Percentiles rank a stretch among this genome's conserved stretches.
Evolutionary conservation across 768 basidiomycete species (phyloP).

Genomic region (Omphalotus guepiniiformis): DNA sequence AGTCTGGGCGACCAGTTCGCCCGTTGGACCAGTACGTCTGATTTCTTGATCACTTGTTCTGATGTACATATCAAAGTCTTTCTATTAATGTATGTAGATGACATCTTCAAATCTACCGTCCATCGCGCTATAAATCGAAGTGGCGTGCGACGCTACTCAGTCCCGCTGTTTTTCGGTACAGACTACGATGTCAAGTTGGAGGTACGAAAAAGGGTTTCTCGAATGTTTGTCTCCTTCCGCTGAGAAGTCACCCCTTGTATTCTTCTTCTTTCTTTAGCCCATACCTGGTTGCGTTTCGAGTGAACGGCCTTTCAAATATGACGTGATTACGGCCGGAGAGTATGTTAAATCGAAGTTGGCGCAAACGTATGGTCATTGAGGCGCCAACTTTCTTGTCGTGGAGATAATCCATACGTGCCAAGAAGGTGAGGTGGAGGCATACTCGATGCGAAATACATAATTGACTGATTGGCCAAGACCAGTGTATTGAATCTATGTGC

Average conservation of each 20-base stretch:
- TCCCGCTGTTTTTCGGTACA: slow-evolving; percentile 88
- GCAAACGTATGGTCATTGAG: slow-evolving; percentile 47
- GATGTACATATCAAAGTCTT: neutral
- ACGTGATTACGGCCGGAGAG: slow-evolving; percentile 64
- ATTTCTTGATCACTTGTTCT: neutral
- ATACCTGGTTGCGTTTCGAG: slow-evolving; percentile 43
- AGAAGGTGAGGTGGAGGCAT: too few relatives aligned
- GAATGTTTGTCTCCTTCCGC: neutral
- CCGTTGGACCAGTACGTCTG: slow-evolving; percentile 75
- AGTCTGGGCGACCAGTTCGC: slow-evolving; percentile 86
- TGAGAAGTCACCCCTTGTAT: neutral
- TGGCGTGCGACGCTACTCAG: slow-evolving; percentile 70
- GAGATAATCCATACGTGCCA: too few relatives aligned
- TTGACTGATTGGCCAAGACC: too few relatives aligned
- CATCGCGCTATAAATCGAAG: slow-evolving; percentile 82
- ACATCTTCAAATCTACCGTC: slow-evolving; percentile 85
- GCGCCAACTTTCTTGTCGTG: too few relatives aligned
- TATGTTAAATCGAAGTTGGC: slow-evolving; percentile 61
- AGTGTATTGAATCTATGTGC: too few relatives aligned
- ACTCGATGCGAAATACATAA: too few relatives aligned
- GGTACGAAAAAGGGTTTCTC: slow-evolving; percentile 44
- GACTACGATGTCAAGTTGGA: slow-evolving; percentile 82
- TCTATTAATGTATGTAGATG: slow-evolving; percentile 45
- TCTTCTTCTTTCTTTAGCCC: slow-evolving; percentile 30
- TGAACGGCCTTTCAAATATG: slow-evolving; percentile 42